A percentile compares a stretch with the other conserved stretches of the same genome.
These are phyloP conservation scores for Penicillium angulare DNA, from an alignment of 495 filamentous ascomycete genomes.

Conservation along the genomic window DNA sequence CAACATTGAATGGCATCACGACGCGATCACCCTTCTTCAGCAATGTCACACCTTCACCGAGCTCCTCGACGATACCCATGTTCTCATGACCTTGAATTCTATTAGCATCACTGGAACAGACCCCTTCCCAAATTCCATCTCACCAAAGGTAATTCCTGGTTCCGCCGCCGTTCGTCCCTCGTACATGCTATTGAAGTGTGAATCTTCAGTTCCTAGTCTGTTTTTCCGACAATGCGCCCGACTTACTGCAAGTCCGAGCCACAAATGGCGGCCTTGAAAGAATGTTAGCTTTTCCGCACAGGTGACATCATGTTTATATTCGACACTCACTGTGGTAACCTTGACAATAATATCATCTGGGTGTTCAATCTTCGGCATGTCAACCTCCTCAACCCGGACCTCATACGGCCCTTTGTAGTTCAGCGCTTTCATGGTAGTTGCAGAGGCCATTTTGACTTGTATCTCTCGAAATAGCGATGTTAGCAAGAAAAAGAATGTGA, in stretches of 20 bases:
- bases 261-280: conserved; percentile 47
- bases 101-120: no score
- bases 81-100: conserved; percentile 61
- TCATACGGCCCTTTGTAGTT: conserved; percentile 53
- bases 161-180: conserved; percentile 52
- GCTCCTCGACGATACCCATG: conserved; percentile 49
- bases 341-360: conserved; percentile 56
- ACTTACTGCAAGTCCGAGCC: conserved; percentile 43
- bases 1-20: conserved; percentile 59
- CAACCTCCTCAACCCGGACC: conserved; percentile 49
- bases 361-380: conserved; percentile 50
- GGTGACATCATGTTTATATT: no score
- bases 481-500: background rate
- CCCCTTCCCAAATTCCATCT: no score
- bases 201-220: conserved; percentile 2
- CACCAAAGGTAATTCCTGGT: conserved; percentile 52
- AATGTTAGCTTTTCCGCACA: conserved; percentile 2
- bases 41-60: conserved; percentile 47
- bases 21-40: conserved; percentile 54
- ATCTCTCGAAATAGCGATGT: background rate
- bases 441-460: conserved; percentile 14
- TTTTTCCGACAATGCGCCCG: background rate
- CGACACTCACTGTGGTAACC: conserved; percentile 49
- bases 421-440: conserved; percentile 54
- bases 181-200: conserved; percentile 41